phyloP scores from a whole-genome alignment of 2,329 filamentous ascomycete species.

The Fusarium xylarioides region DNA sequence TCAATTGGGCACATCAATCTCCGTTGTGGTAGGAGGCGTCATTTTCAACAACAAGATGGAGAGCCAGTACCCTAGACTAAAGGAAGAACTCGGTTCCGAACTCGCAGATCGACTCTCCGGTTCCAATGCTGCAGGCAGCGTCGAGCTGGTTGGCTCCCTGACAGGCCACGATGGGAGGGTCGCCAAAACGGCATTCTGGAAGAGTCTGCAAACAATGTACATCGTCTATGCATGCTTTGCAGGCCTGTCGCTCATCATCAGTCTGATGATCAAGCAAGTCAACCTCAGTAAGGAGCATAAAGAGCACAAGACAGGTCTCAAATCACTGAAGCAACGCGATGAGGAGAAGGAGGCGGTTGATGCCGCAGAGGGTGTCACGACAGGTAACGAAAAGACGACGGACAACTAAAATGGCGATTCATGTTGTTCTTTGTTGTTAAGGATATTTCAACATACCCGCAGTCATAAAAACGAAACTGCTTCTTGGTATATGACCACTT shows the following conservation, averaged over 20 bases:
- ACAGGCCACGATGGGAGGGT: conserved; percentile 54
- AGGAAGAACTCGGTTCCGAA: conserved; percentile 58
- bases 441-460: neutral
- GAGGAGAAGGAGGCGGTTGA: conserved; percentile 27
- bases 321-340: conserved; percentile 49
- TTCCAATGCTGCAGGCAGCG: conserved; percentile 68
- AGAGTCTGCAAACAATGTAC: conserved; percentile 64
- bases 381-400: conserved; percentile 20
- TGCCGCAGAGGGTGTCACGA: neutral
- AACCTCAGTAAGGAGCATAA: conserved; percentile 64
- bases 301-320: conserved; percentile 67
- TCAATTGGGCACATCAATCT: conserved; percentile 73
- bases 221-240: conserved; percentile 64
- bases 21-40: conserved; percentile 78
- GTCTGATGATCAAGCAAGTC: conserved; percentile 58
- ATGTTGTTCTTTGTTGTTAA: neutral
- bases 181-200: conserved; percentile 59
- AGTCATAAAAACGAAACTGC: neutral
- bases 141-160: conserved; percentile 64
- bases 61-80: conserved; percentile 59
- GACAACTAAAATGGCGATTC: conserved; percentile 8
- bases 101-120: conserved; percentile 64
- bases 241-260: conserved; percentile 57
- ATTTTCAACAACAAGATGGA: conserved; percentile 81
- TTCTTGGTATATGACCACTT: neutral